phyloP scores from a whole-genome alignment of 345 rosid genomes.

The Salix purpurea region DNA sequence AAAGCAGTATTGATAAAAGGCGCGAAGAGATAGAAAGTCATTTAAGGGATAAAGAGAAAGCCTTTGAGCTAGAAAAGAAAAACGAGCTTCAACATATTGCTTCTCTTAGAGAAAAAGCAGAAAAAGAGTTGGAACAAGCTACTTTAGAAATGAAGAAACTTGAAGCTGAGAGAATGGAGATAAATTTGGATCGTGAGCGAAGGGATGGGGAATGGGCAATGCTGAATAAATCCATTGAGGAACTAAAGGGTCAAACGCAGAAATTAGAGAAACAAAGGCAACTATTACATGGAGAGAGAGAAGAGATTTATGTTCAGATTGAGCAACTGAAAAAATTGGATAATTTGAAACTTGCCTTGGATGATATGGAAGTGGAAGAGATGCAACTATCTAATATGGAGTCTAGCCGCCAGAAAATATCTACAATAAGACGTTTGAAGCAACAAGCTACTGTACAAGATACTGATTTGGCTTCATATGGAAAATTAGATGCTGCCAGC shows the following conservation, averaged over 20 bases:
- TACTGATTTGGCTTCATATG: conserved; percentile 31
- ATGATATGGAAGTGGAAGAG: conserved; percentile 59
- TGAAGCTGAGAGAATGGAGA: conserved; percentile 71
- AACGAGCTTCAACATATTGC: conserved; percentile 55
- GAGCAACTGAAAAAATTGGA: conserved; percentile 72
- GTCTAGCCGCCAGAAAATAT: conserved; percentile 51
- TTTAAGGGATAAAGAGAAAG: conserved; percentile 65
- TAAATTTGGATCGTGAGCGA: conserved; percentile 71
- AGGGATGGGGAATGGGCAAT: conserved; percentile 81
- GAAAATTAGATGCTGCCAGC: conserved; percentile 25
- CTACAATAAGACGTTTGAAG: conserved; percentile 40
- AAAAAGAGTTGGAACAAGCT: conserved; percentile 66
- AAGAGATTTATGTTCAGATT: conserved; percentile 57
- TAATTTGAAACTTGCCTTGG: conserved; percentile 67
- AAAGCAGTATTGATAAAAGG: conserved; percentile 62
- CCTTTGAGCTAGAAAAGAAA: conserved; percentile 77
- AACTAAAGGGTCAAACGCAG: conserved; percentile 66
- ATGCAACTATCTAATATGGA: conserved; percentile 61
- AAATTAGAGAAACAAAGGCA: conserved; percentile 82
- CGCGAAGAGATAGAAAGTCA: conserved; percentile 77
- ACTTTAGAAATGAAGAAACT: conserved; percentile 69
- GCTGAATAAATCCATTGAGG: conserved; percentile 68
- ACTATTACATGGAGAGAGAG: conserved; percentile 66
- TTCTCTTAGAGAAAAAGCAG: conserved; percentile 58
- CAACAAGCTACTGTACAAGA: conserved; percentile 36